Evolutionary conservation across 1,139 yeast species (phyloP), one percentile per base, ranked within the genome.

Genomic region (Groenewaldozyma sp.): DNA sequence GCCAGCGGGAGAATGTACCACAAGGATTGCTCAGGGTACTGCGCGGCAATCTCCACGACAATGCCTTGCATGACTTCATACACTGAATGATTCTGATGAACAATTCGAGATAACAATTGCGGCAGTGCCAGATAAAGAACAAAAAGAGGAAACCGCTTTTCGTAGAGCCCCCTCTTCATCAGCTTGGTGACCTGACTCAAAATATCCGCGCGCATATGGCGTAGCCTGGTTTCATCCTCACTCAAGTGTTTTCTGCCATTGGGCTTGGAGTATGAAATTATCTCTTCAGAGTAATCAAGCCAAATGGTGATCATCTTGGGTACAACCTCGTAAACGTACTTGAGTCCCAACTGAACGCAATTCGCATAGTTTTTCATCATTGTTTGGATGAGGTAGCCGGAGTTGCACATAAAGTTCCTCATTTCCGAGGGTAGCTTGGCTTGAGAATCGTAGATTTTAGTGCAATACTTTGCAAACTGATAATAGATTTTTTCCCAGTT

Each of bases 221-320:
- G 33, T 9, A 5, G 9, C 6, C 17, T 7, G 7, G 13, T n/a
- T 9, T 29, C 18, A 13, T 7, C 13, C 17, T 7, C 5, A 9
- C n/a, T 6, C 9, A 18, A 9, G 11, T 22, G 7, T 18, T 29
- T 29, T n/a, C 17, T 29, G 22, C 21, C 5, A 7, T 14, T 18
- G 13, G 14, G 14, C 18, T 29, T 29, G 22, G 18, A 29, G n/a
- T 10, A 13, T 21, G 33, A 29, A 13, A 14, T 21, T 7, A 29
- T 18, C 17, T 29, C 10, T n/a, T 29, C 33, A 9, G 88, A 82
- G 57, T 80, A 83, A 53, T 91, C 96, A 16, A 93, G 66, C 98
- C 98, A 93, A 16, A 87, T 71, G 0, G 96, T 88, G 4, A 91
- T 71, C 20, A 87, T 73, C 55, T 87, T 87, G 0, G 98, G 98